These are phyloP conservation scores for Stemphylium lycopersici DNA, from an alignment of 2,329 filamentous ascomycete genomes.

Conservation along the genomic window DNA sequence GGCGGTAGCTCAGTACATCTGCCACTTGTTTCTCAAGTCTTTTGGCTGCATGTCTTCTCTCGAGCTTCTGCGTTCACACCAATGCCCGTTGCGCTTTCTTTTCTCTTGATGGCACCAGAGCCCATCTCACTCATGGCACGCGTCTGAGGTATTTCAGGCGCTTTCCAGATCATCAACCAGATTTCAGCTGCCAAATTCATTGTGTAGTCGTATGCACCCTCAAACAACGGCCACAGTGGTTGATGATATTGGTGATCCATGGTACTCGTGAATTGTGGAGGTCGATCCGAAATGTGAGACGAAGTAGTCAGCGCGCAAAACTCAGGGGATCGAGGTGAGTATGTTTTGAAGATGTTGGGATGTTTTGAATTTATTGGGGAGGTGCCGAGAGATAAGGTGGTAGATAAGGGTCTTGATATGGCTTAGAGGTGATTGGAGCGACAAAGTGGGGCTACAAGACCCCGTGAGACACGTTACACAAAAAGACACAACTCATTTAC, in stretches of 20 bases:
- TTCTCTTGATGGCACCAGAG: background rate
- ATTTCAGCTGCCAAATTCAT: slow-evolving; percentile 21
- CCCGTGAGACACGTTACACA: too few species aligned
- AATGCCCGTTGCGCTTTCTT: background rate
- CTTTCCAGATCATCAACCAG: slow-evolving; percentile 22
- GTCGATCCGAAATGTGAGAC: too few species aligned
- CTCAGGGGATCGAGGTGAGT: too few species aligned
- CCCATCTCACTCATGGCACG: background rate
- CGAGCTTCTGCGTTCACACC: too few species aligned
- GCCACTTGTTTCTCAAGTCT: too few species aligned
- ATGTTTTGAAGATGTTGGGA: too few species aligned
- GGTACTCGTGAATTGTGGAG: background rate
- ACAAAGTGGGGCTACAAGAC: background rate
- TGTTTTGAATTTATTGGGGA: too few species aligned
- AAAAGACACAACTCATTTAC: too few species aligned
- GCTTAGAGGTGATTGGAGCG: slow-evolving; percentile 2
- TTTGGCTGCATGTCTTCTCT: too few species aligned
- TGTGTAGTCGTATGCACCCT: slow-evolving; percentile 22
- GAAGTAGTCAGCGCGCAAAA: too few species aligned
- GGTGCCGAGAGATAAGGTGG: slow-evolving; percentile 16
- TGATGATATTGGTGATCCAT: slow-evolving; percentile 28
- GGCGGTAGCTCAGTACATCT: too few species aligned
- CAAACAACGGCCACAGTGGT: slow-evolving; percentile 24
- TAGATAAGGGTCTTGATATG: slow-evolving; percentile 11
- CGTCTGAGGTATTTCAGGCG: background rate